Evolutionary conservation across 371 early-diverging fungal species (phyloP).

Genomic region (Blakeslea trispora): DNA sequence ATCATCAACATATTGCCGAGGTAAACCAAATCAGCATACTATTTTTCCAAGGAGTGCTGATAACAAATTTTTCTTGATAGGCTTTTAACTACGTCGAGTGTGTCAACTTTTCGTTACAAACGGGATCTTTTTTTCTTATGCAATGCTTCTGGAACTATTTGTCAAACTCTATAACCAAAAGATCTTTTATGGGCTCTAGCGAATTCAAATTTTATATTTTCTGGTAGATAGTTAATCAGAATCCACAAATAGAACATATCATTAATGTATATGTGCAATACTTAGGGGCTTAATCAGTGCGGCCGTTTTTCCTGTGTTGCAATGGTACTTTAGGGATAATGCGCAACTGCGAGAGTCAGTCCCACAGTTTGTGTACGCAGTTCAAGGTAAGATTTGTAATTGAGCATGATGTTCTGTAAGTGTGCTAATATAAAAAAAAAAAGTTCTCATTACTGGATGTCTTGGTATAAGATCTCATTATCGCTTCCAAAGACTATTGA

Average conservation of each 20-base stretch:
- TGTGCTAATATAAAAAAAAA: neutral
- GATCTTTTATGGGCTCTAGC: slow-evolving; percentile 32
- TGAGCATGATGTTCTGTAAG: neutral
- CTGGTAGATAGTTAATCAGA: slow-evolving; percentile 23
- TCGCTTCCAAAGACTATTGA: slow-evolving; percentile 37
- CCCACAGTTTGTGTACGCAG: slow-evolving; percentile 48
- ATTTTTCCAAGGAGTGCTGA: slow-evolving; percentile 32
- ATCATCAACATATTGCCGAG: slow-evolving; percentile 34
- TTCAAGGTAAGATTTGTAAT: slow-evolving; percentile 33
- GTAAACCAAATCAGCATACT: slow-evolving; percentile 26
- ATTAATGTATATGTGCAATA: neutral
- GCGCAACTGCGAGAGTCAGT: slow-evolving; percentile 33
- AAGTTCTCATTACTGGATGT: slow-evolving; percentile 36
- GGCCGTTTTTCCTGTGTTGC: slow-evolving; percentile 49
- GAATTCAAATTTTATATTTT: slow-evolving; percentile 34
- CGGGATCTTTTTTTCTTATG: slow-evolving; percentile 29
- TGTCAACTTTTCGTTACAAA: slow-evolving; percentile 28
- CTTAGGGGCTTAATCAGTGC: slow-evolving; percentile 42
- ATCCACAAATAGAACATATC: neutral
- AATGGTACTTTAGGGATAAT: slow-evolving; percentile 38
- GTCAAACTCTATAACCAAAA: slow-evolving; percentile 30
- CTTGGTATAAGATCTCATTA: slow-evolving; percentile 46
- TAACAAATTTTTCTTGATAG: slow-evolving; percentile 36
- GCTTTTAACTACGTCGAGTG: slow-evolving; percentile 28
- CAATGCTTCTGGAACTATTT: slow-evolving; percentile 46